Base-by-base conservation (phyloP, 2,329 filamentous ascomycete genomes). In the Elsinoe arachidis region DNA sequence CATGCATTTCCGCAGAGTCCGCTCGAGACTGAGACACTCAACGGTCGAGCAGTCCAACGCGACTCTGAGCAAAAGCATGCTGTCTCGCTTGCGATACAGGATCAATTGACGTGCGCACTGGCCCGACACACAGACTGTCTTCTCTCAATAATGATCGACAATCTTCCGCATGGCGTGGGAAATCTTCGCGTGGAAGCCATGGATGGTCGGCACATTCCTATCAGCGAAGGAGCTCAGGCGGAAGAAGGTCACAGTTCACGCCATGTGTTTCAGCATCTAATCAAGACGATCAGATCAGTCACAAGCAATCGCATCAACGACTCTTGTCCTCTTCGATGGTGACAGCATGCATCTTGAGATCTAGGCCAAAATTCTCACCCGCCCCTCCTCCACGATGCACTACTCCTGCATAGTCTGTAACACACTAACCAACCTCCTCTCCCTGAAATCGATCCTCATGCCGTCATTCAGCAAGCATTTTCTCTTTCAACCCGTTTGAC, bases 381-480 rank as follows among this genome's bases (percentile, higher is more conserved):
- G 49, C 34, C 5, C 49, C 49, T 53, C 49, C 49, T 38, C 49
- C 49, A 53, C 49, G 19, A 4, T 38, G n/a, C 30, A 51, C 33
- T 53, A 23, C 49, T 53, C 30, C 49, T 53, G 49, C 49, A 53
- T 53, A 44, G 6, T 34, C 49, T 53, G 49, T 53, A 53, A 53
- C 49, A 53, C 49, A 37, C 49, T 53, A 53, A 30, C 49, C 49
- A 26, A 37, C 33, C 49, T 53, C 49, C 49, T 33, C 15, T 51
- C 2, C 30, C n/a, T 5, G 14, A 26, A 14, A 35, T 33, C 26
- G 21, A 19, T 37, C 47, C 15, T 53, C 34, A 38, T 53, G 49
- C 49, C 49, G 49, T 53, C 49, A 53, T 53, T 14, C 21, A 53
- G 37, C 49, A 53, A 38, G 49, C 49, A 53, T 5, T 19, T 17